These are phyloP conservation scores for Hymenoscyphus salicellus DNA, from an alignment of 2,329 filamentous ascomycete genomes.

Conservation along the genomic window DNA sequence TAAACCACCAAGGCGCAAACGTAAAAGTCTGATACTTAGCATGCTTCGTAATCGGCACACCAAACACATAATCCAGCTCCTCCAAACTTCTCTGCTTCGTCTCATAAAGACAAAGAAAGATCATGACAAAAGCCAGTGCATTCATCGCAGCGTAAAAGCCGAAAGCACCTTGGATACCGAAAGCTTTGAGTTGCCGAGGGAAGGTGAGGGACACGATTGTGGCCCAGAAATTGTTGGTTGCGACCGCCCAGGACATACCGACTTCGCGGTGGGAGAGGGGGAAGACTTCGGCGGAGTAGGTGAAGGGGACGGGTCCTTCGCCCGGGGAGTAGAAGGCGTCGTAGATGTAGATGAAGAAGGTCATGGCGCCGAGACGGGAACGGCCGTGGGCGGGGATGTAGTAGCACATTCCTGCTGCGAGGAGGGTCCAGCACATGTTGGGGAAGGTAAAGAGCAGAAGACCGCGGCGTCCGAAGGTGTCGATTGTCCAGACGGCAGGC, in stretches of 20 bases:
- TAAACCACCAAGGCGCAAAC: conserved; percentile 61
- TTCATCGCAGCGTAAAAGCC: conserved; percentile 55
- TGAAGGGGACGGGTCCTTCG: conserved; percentile 59
- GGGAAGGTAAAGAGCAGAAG: conserved; percentile 63
- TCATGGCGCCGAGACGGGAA: conserved; percentile 41
- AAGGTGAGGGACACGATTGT: conserved; percentile 56
- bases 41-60: conserved; percentile 11
- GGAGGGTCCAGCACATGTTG: conserved; percentile 61
- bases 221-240: conserved; percentile 58
- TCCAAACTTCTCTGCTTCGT: conserved; percentile 46
- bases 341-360: conserved; percentile 64
- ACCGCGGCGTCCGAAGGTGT: conserved; percentile 59
- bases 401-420: conserved; percentile 47
- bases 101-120: conserved; percentile 55
- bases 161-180: conserved; percentile 43
- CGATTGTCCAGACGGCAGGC: conserved; percentile 57
- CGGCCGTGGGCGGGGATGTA: neutral
- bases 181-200: conserved; percentile 47
- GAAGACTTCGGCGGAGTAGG: conserved; percentile 60
- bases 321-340: conserved; percentile 62
- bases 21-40: conserved; percentile 36
- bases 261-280: conserved; percentile 60
- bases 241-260: conserved; percentile 60
- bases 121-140: conserved; percentile 50
- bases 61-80: conserved; percentile 24